Evolutionary conservation across 192 early-diverging fungal genomes (phyloP).

Genomic region (Geranomyces michiganensis): DNA sequence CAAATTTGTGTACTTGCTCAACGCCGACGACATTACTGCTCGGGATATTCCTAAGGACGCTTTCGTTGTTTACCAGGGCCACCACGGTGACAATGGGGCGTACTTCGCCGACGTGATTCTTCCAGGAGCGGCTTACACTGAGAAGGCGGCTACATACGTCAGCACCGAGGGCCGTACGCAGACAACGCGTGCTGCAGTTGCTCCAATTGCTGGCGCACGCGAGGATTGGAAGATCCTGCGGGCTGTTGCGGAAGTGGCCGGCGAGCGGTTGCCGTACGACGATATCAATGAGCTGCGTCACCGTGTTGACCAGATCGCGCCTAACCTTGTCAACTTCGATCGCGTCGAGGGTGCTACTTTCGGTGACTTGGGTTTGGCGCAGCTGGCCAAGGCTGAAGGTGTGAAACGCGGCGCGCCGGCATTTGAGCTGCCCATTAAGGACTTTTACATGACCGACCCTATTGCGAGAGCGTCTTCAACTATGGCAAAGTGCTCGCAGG

Average conservation of each 20-base stretch:
- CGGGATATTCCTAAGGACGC: conserved; percentile 81
- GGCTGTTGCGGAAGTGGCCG: conserved; percentile 90
- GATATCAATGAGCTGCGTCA: conserved; percentile 79
- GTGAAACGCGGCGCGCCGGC: conserved; percentile 24
- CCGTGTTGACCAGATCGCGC: conserved; percentile 86
- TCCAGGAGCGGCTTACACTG: conserved; percentile 94
- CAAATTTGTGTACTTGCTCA: conserved; percentile 89
- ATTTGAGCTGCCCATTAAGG: conserved; percentile 70
- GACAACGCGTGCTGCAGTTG: conserved; percentile 88
- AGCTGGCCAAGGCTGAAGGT: conserved; percentile 40
- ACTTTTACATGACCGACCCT: conserved; percentile 95
- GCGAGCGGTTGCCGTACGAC: conserved; percentile 83
- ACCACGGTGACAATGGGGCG: conserved; percentile 97
- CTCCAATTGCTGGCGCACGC: conserved; percentile 83
- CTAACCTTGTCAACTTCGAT: conserved; percentile 78
- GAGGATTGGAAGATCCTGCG: conserved; percentile 99
- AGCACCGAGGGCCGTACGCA: conserved; percentile 98
- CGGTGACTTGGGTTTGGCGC: conserved; percentile 66
- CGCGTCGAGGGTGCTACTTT: conserved; percentile 59
- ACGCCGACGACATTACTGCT: conserved; percentile 83
- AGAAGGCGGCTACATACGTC: conserved; percentile 93
- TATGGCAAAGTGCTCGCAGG: conserved; percentile 92
- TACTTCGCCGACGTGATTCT: conserved; percentile 94
- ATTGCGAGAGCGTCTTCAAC: conserved; percentile 90
- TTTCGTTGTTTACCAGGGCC: conserved; percentile 99